Evolutionary conservation across 768 basidiomycete genomes (phyloP).

Genomic region (Lentinula sp.): DNA sequence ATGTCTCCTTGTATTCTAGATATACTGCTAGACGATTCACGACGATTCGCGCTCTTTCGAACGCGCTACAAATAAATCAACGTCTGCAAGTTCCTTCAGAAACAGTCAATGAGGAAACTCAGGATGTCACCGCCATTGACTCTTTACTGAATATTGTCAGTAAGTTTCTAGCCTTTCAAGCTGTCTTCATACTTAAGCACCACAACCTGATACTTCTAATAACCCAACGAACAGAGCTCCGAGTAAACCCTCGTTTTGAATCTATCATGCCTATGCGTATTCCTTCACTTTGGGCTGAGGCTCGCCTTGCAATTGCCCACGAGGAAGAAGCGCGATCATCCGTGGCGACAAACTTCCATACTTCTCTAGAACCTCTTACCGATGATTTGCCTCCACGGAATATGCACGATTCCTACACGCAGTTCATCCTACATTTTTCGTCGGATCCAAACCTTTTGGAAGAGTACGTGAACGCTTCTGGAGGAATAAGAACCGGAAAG

Average conservation of each 20-base stretch:
- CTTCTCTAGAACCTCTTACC: slow-evolving; percentile 7
- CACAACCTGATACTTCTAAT: background rate
- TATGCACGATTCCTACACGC: slow-evolving; percentile 72
- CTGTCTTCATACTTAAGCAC: background rate
- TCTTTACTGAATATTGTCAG: slow-evolving; percentile 47
- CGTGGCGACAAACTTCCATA: slow-evolving; percentile 3
- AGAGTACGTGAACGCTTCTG: slow-evolving; percentile 64
- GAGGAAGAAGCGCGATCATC: slow-evolving; percentile 3
- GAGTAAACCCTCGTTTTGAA: slow-evolving; percentile 21
- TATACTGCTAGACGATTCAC: background rate
- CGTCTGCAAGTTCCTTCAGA: slow-evolving; percentile 13
- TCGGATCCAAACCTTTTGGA: slow-evolving; percentile 55
- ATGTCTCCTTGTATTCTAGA: background rate
- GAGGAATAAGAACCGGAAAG: slow-evolving; percentile 68
- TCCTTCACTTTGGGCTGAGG: slow-evolving; percentile 52
- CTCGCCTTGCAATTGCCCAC: slow-evolving; percentile 31
- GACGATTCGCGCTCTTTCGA: background rate
- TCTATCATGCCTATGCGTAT: slow-evolving; percentile 47
- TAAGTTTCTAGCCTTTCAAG: slow-evolving; percentile 27
- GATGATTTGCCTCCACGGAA: slow-evolving; percentile 35
- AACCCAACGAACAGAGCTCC: background rate
- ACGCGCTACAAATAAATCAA: background rate
- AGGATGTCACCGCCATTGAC: slow-evolving; percentile 56
- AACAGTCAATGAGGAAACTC: slow-evolving; percentile 37
- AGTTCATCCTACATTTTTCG: slow-evolving; percentile 58